Percentiles rank a stretch among this genome's conserved stretches.
Conservation (phyloP, 768 basidiomycete species). For the Leccinum barrowsii region DNA sequence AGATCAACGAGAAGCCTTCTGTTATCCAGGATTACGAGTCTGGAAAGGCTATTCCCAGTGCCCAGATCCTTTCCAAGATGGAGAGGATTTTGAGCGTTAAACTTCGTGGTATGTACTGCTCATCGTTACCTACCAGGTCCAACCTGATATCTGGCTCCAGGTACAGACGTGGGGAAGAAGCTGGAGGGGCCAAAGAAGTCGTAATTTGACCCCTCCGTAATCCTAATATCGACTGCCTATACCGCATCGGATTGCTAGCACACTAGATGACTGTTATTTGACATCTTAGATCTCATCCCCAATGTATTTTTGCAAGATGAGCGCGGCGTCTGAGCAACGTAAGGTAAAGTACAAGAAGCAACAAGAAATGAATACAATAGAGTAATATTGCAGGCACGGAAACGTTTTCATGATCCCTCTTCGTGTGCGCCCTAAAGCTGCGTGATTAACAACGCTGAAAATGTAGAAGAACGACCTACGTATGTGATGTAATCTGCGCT, state of each 20-base stretch:
- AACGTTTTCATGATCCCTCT: constrained; percentile 24
- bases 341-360: constrained; percentile 3
- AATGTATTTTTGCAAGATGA: constrained; percentile 22
- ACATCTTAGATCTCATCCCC: constrained; percentile 21
- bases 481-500: constrained; percentile 92
- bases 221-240: constrained; percentile 30
- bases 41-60: constrained; percentile 81
- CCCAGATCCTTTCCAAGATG: constrained; percentile 84
- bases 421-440: constrained; percentile 32
- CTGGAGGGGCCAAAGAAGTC: constrained; percentile 75
- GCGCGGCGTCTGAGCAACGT: constrained; percentile 3
- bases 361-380: constrained; percentile 2
- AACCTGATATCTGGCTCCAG: constrained; percentile 33
- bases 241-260: constrained; percentile 19
- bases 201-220: constrained; percentile 43
- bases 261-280: constrained; percentile 8
- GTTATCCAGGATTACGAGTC: constrained; percentile 88
- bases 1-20: constrained; percentile 91
- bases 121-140: neutral
- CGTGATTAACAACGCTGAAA: neutral
- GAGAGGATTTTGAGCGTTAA: constrained; percentile 85
- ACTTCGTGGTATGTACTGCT: constrained; percentile 66
- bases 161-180: constrained; percentile 83
- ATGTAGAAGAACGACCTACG: constrained; percentile 38
- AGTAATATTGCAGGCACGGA: neutral